Evolutionary conservation across 2,329 filamentous ascomycete genomes (phyloP).

Genomic region (Zymoseptoria pseudotritici): DNA sequence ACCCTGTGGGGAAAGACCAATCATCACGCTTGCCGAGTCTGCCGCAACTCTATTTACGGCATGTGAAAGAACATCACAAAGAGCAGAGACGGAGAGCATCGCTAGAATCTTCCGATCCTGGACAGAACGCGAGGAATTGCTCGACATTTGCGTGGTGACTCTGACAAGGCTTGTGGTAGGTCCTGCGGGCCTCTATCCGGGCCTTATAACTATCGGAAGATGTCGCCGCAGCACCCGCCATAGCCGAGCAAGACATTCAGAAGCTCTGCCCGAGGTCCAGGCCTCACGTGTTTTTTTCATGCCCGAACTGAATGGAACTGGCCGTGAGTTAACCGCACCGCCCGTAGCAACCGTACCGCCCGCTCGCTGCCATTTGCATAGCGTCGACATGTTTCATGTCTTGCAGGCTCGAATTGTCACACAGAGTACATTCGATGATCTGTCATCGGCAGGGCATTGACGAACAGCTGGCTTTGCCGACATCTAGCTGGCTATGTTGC

Average conservation of each 20-base stretch:
- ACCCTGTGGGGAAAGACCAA: background rate
- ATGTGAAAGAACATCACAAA: slow-evolving; percentile 5
- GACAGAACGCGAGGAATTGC: background rate
- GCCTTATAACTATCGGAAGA: background rate
- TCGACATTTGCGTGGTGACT: slow-evolving; percentile 4
- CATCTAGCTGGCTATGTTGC: background rate
- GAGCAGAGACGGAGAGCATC: slow-evolving; percentile 1
- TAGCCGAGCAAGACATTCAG: slow-evolving; percentile 8
- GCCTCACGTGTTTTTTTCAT: background rate
- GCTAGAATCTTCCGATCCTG: slow-evolving; percentile 1
- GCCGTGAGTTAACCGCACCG: background rate
- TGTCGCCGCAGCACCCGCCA: slow-evolving; percentile 9
- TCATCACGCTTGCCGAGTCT: background rate
- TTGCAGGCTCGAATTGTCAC: background rate
- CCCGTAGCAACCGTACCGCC: background rate
- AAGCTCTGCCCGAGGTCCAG: background rate
- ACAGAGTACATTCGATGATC: background rate
- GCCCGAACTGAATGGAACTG: background rate
- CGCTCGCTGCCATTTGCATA: background rate
- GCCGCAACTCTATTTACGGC: slow-evolving; percentile 1
- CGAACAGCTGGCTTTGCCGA: too few relatives aligned
- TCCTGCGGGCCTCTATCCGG: background rate
- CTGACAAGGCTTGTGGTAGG: slow-evolving; percentile 1
- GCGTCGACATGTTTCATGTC: background rate
- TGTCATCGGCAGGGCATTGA: too few relatives aligned